Evolutionary conservation across 2,329 filamentous ascomycete species (phyloP), one percentile per base, ranked within the genome.

Genomic region (Ceratocystis papillata): DNA sequence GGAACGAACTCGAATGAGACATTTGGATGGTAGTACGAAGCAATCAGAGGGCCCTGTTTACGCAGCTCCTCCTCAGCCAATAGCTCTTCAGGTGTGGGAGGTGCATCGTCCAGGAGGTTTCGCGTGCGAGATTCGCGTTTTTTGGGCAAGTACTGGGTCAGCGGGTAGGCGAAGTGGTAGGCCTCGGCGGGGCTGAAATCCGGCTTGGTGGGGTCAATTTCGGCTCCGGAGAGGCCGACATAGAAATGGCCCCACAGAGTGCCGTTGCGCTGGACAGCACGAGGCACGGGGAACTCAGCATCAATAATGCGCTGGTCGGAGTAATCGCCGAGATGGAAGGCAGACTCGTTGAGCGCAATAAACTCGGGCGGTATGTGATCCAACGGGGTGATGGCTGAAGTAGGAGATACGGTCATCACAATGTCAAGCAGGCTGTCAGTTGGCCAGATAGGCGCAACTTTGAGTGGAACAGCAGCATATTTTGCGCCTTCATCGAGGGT

Each of bases 221-320:
- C 80, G 67, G 84, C 83, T 64, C 92, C 93, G 8, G 85, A 78
- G 70, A 96, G 83, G 10, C 85, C 90, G 68, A 97, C 79, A 72
- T 91, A 96, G 76, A 97, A 95, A 75, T 99, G 94, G 1, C 89
- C 93, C 86, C 90, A 96, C 8, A 99, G 82, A 0, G 93, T 96
- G 44, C 90, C 91, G 74, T 97, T 97, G 70, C 91, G 82, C 79
- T 96, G 92, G 0, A 96, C 91, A 53, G 84, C 80, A 69, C 80
- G 79, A 2, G 94, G 93, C 3, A 97, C 85, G 2, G 80, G 77
- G 73, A 99, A 90, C 46, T 80, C 86, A 5, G 88, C 89, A 70
- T 93, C 86, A 67, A 92, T 81, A 65, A 87, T 81, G 67, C 94
- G 84, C 72, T 82, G 87, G 72, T 97, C 91, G 67, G 85, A 87